Evolutionary conservation across 2,329 filamentous ascomycete species (phyloP).

Genomic region (Fusarium vanettenii): DNA sequence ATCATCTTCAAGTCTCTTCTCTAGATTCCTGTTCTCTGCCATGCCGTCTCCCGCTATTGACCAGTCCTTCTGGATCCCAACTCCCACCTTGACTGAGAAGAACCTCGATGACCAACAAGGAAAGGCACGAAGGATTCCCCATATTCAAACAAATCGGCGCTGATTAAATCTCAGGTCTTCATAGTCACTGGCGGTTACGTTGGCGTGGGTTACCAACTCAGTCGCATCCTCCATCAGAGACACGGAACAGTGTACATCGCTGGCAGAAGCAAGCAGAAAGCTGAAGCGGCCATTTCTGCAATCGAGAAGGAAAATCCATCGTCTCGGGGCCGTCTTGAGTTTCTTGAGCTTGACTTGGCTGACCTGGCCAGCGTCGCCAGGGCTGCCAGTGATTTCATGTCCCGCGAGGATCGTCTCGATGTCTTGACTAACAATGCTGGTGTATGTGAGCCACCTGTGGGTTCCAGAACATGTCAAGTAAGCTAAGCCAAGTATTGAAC

Average conservation of each 20-base stretch:
- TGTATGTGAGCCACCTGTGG: constrained; percentile 17
- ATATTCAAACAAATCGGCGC: not conserved
- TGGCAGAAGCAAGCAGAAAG: constrained; percentile 23
- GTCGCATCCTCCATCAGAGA: constrained; percentile 16
- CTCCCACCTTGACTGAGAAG: not conserved
- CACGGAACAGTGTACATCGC: constrained; percentile 28
- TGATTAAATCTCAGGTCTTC: constrained; percentile 1
- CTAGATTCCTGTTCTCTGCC: not conserved
- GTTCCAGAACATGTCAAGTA: constrained; percentile 19
- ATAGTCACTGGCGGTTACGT: constrained; percentile 34
- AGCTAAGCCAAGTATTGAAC: not conserved
- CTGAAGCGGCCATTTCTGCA: not conserved
- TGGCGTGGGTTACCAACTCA: constrained; percentile 29
- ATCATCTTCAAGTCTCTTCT: not conserved
- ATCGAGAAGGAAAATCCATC: not conserved
- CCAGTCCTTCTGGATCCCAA: not conserved
- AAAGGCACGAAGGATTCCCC: not conserved
- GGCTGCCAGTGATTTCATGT: constrained; percentile 14
- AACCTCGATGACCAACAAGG: constrained; percentile 1
- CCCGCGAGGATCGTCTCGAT: constrained; percentile 16
- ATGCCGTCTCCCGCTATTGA: not conserved
- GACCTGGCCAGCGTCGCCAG: constrained; percentile 20
- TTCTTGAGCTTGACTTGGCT: constrained; percentile 22
- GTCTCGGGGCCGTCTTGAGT: not conserved
- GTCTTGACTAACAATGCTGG: constrained; percentile 35